Conservation (phyloP, 129 eudicot species). For the Flaveria sonorensis region DNA sequence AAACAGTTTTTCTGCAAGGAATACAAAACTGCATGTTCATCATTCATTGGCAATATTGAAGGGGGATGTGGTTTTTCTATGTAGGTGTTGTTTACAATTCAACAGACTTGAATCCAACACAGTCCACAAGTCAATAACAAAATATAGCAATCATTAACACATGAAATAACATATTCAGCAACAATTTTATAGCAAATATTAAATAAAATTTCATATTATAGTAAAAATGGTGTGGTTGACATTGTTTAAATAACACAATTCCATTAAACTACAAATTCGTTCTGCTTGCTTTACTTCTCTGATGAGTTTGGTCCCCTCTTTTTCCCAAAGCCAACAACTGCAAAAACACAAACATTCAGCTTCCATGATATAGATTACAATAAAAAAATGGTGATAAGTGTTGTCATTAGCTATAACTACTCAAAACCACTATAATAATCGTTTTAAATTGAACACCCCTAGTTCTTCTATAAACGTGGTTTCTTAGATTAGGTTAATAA, state of each 20-base stretch:
- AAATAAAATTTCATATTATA: constrained; percentile 6
- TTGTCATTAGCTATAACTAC: background rate
- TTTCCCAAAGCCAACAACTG: constrained; percentile 49
- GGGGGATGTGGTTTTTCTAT: too few relatives aligned
- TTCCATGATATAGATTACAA: background rate
- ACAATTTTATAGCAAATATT: background rate
- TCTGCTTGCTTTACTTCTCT: constrained; percentile 29
- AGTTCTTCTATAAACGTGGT: too few relatives aligned
- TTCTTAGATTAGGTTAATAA: too few relatives aligned
- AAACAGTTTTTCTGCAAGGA: too few relatives aligned
- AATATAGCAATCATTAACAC: too few relatives aligned
- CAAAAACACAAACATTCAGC: background rate
- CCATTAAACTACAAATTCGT: background rate
- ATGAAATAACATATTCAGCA: too few relatives aligned
- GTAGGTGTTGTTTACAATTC: background rate
- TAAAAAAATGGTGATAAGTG: background rate
- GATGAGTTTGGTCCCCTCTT: constrained; percentile 50
- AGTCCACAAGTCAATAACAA: background rate
- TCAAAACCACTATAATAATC: background rate
- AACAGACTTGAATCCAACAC: background rate
- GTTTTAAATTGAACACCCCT: too few relatives aligned
- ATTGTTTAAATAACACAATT: constrained; percentile 16
- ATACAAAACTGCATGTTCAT: too few relatives aligned
- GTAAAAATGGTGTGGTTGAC: background rate
- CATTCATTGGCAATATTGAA: too few relatives aligned